Evolutionary conservation across 1,139 yeast genomes (phyloP), one percentile per base, ranked within the genome.

Genomic region (Pichia sp.): DNA sequence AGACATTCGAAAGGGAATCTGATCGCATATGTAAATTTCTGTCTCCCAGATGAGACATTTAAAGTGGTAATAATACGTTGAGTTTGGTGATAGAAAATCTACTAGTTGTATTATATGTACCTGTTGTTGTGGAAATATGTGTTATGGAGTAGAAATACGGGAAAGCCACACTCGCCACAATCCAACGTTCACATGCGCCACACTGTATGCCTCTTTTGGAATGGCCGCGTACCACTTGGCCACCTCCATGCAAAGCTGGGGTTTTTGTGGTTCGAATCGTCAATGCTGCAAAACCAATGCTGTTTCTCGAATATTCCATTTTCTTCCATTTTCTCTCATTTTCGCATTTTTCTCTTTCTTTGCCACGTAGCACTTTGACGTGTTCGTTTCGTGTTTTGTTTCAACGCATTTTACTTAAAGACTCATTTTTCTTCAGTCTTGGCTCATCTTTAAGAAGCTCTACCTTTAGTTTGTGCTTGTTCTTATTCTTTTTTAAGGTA

Each of bases 401-500:
- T 16, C 8, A 16, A 8, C 20, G 8, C 20, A 16, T 13, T 29
- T n/a, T 35, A 35, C 27, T 24, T 43, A 20, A 32, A n/a, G 22
- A 11, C 22, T 3, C 22, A 6, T 22, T 9, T 35, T 35, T 13
- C 29, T 26, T n/a, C 18, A 12, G 36, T 26, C 3, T 12, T 30
- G 20, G 20, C 24, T 39, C 24, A 4, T 24, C 26, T 34, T n/a
- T n/a, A n/a, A n/a, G n/a, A n/a, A n/a, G n/a, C n/a, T n/a, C n/a
- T n/a, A n/a, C n/a, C 6, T 20, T 27, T 26, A 4, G 18, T 34
- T 24, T n/a, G 13, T 40, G n/a, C n/a, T n/a, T n/a, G n/a, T n/a
- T n/a, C n/a, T 25, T 44, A 16, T 29, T 12, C 18, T 15, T 75
- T 55, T 40, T 43, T 18, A 25, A 25, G n/a, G n/a, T 11, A 18